Percentiles rank a stretch among this genome's conserved stretches.
Evolutionary conservation across 345 rosid species (phyloP).

Genomic region (Draba incana): DNA sequence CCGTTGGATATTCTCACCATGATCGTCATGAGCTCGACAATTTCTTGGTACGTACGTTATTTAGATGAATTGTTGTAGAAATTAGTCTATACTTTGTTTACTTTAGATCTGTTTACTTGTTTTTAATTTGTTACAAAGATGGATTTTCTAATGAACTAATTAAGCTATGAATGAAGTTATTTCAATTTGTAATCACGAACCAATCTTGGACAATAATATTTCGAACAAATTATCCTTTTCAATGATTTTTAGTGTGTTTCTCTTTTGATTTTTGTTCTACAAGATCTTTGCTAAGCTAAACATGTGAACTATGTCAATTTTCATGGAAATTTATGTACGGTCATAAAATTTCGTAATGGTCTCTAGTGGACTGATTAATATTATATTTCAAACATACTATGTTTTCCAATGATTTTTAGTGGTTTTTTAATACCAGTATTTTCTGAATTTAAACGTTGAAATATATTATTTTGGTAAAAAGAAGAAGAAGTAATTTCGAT

Average conservation of each 20-base stretch:
- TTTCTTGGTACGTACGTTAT: conserved; percentile 66
- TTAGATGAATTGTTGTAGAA: not conserved
- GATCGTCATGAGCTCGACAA: conserved; percentile 93
- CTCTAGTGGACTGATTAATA: not conserved
- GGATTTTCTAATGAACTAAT: conserved; percentile 5
- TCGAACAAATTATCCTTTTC: conserved; percentile 1
- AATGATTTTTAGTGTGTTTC: not conserved
- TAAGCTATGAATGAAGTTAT: not conserved
- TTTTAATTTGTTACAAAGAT: not conserved
- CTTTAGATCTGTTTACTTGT: conserved; percentile 5
- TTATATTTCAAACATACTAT: not conserved
- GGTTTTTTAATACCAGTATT: not conserved
- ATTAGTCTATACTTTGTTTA: not conserved
- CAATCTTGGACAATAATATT: not conserved
- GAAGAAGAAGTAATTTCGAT: not conserved
- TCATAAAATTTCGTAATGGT: not conserved
- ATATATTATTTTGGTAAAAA: not conserved
- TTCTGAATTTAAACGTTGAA: conserved; percentile 8
- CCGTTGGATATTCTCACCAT: conserved; percentile 51
- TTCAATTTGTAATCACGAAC: not conserved
- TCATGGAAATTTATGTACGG: not conserved
- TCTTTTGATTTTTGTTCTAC: not conserved
- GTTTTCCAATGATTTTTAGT: not conserved
- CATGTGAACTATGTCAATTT: not conserved
- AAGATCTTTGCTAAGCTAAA: not conserved